Percentiles rank a stretch among this genome's conserved stretches.
phyloP scores from a whole-genome alignment of 441 rosid genomes.

The Populus hybrid region DNA sequence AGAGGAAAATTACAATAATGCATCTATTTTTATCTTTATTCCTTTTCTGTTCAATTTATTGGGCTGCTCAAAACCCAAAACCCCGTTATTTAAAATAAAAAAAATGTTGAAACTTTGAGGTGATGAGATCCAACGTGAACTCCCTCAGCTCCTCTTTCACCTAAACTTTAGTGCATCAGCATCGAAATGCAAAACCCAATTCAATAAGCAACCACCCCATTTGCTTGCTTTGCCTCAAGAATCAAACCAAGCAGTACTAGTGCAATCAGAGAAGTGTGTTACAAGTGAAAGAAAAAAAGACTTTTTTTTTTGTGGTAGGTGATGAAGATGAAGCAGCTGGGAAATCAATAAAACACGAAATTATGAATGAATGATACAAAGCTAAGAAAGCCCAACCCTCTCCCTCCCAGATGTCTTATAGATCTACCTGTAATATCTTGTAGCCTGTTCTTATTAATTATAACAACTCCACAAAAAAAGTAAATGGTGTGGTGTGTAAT shows the following conservation, averaged over 20 bases:
- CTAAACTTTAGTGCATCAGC: not conserved
- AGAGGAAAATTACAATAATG: constrained; percentile 6
- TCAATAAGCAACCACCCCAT: not conserved
- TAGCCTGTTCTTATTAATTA: not conserved
- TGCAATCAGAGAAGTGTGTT: not conserved
- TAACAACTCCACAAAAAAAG: not conserved
- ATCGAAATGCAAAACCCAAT: not conserved
- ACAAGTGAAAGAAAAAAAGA: not conserved
- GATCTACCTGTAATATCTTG: not conserved
- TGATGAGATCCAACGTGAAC: not conserved
- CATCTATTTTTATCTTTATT: not conserved
- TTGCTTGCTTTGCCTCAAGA: not conserved
- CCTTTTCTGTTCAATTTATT: constrained; percentile 8
- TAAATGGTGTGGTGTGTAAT: not conserved
- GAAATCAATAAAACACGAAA: not conserved
- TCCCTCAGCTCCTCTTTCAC: not conserved
- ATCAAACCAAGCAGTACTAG: not conserved
- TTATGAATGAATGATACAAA: not conserved
- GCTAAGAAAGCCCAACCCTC: not conserved
- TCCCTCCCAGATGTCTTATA: not conserved
- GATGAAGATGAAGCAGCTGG: not conserved
- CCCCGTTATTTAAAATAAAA: not conserved
- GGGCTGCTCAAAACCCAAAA: constrained; percentile 24
- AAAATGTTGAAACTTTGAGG: not conserved
- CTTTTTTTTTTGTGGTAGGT: not conserved